Evolutionary conservation across 805 yeast species (phyloP), one percentile per base, ranked within the genome.

Genomic region (Candida endomychidarum): DNA sequence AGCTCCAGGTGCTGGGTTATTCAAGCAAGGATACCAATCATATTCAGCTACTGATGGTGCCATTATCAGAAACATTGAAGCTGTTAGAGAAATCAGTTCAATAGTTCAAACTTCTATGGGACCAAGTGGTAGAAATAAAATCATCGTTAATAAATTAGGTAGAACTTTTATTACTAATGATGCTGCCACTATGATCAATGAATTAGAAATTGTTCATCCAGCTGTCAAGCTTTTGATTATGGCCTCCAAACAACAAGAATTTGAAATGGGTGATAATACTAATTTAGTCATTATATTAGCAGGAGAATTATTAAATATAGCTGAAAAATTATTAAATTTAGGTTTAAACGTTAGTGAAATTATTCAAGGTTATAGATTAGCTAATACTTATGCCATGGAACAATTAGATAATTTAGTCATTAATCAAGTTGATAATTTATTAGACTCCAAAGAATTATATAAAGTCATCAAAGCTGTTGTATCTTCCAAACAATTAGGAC

Each of bases 231-330:
- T 93, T 34, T 76, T 93, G 47, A 93, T 91, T 40, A 89, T 89
- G 97, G 96, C 98, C 15, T 81, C 95, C 10, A 86, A 91, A 60
- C 99, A 93, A 70, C 99, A 93, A 67, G 96, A 93, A 61, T 77
- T 80, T 52, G 99, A 91, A 71, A 85, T 91, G 88, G 99, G 99
- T 45, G 99, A 93, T 65, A 87, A 86, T 55, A 86, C 97, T 17
- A 93, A 91, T 63, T 76, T 90, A 47, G 98, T 93, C 29, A 77
- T 93, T 51, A 79, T 91, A 25, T 75, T 93, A 46, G 96, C 97
- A 18, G 98, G 98, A 40, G 98, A 93, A 61, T 70, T 93, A 42
- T 75, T 93, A 48, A 83, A 80, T 55, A 80, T 86, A 52, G 87
- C 96, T 36, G 96, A 90, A 62, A 87, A 86, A 60, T 72, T 93